Base-by-base conservation (phyloP, 768 basidiomycete genomes). In the Gloeopeniophorella convolvens region DNA sequence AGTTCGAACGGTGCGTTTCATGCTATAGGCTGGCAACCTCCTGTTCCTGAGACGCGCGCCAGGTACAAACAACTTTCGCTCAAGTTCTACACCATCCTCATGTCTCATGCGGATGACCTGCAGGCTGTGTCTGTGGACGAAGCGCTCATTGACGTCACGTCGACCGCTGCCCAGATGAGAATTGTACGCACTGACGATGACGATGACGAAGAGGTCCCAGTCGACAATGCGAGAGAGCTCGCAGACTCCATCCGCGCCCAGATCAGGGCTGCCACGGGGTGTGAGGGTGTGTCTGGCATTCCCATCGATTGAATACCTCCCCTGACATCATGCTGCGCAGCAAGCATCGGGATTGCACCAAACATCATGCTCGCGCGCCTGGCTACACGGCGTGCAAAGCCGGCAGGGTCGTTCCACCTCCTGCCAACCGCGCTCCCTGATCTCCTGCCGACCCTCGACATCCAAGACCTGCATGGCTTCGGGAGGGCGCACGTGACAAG, bases 61-160 rank as follows among this genome's bases (percentile, higher is more conserved):
- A 93, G 89, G 60, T 95, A 93, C 68, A 92, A 88, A 62, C 70
- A 85, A 47, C 72, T 84, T 46, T 93, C 95, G 0, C 66, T 93
- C 43, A 75, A 83, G 31, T 97, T 98, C 65, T 98, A 99, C 66
- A 91, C 88, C 4, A 86, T 96, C 46, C 74, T 98, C 27, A 89
- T 97, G 82, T 71, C 77, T 0, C 82, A 87, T 61, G 89, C 91
- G 20, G 90, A 96, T 60, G 90, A 93, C 58, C 72, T 98, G 3
- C 85, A 97, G 68, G 93, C 94, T 2, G 94, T 97, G 13, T 95
- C 92, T 2, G 89, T 98, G 5, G 96, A 99, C 54, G 96, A 99
- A 64, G 95, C 92, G 0, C 75, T 98, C 20, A 82, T 98, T 52
- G 94, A 97, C 50, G 89, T 94, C 13, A 83, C 89, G 0, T 74